Conservation (phyloP, 768 basidiomycete genomes). For the Lentinula lateritia region DNA sequence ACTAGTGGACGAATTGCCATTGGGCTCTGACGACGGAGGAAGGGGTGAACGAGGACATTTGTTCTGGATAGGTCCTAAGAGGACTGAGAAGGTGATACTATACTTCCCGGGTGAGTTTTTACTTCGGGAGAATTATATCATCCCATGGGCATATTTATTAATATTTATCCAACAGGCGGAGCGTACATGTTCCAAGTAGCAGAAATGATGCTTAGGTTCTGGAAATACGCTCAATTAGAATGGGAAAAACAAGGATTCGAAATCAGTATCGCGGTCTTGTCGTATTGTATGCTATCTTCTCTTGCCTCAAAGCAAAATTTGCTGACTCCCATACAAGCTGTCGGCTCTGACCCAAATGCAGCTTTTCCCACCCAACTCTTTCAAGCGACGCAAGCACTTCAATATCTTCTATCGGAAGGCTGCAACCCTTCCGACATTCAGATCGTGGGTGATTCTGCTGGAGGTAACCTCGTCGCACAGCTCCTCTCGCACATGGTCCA, state of each 20-base stretch:
- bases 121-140: not conserved
- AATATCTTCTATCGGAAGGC: constrained; percentile 11
- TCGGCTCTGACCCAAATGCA: not conserved
- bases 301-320: not conserved
- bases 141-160: not conserved
- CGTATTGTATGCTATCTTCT: constrained; percentile 3
- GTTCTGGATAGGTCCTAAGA: constrained; percentile 27
- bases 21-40: not conserved
- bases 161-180: not conserved
- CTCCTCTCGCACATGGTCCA: constrained; percentile 16
- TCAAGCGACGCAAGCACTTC: constrained; percentile 12
- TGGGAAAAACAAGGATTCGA: constrained; percentile 1
- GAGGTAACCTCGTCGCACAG: constrained; percentile 14
- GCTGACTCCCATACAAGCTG: not conserved
- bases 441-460: constrained; percentile 16
- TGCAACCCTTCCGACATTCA: constrained; percentile 12
- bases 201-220: not conserved
- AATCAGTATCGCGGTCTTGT: constrained; percentile 6
- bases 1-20: not conserved
- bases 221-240: constrained; percentile 3
- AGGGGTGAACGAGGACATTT: not conserved
- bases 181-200: constrained; percentile 5
- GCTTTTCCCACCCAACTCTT: constrained; percentile 14
- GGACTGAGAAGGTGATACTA: constrained; percentile 25
- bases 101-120: constrained; percentile 24